Conservation (phyloP, 768 basidiomycete species). For the Suillus spraguei region DNA sequence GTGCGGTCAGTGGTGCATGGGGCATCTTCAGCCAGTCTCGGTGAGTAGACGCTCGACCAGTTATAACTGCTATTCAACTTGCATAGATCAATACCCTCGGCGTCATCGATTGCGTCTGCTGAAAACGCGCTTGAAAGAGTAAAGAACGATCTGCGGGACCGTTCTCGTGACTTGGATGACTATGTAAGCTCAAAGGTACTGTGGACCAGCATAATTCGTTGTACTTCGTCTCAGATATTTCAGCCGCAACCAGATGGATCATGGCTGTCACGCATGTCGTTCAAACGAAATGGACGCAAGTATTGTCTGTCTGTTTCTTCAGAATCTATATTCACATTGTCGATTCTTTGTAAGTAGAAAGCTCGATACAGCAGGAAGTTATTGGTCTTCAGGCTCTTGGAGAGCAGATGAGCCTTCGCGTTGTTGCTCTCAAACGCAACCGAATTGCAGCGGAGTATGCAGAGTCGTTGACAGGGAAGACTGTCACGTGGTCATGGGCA, state of each 20-base stretch:
- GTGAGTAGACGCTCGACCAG: background rate
- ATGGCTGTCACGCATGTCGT: constrained; percentile 33
- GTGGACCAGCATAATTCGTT: constrained; percentile 5
- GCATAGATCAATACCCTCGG: constrained; percentile 26
- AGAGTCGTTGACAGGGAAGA: constrained; percentile 54
- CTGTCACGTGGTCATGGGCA: constrained; percentile 59
- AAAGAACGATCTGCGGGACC: constrained; percentile 54
- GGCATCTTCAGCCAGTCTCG: constrained; percentile 14
- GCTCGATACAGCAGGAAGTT: constrained; percentile 53
- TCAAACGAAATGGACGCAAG: constrained; percentile 36
- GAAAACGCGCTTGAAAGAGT: constrained; percentile 63
- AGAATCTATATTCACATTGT: constrained; percentile 1
- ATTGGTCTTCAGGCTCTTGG: constrained; percentile 68
- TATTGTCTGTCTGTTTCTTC: constrained; percentile 16
- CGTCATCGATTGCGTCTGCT: constrained; percentile 45
- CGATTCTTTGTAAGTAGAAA: constrained; percentile 33
- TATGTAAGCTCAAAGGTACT: constrained; percentile 27
- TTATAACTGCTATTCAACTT: constrained; percentile 6
- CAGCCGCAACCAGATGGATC: constrained; percentile 29
- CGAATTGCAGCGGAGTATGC: constrained; percentile 52
- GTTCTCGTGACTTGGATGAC: constrained; percentile 29
- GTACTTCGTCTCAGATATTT: constrained; percentile 15
- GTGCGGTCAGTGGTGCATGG: constrained; percentile 72
- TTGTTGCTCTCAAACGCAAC: constrained; percentile 51
- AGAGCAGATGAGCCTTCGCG: constrained; percentile 62